phyloP scores from a whole-genome alignment of 345 rosid species.

The Streptanthus diversifolius region DNA sequence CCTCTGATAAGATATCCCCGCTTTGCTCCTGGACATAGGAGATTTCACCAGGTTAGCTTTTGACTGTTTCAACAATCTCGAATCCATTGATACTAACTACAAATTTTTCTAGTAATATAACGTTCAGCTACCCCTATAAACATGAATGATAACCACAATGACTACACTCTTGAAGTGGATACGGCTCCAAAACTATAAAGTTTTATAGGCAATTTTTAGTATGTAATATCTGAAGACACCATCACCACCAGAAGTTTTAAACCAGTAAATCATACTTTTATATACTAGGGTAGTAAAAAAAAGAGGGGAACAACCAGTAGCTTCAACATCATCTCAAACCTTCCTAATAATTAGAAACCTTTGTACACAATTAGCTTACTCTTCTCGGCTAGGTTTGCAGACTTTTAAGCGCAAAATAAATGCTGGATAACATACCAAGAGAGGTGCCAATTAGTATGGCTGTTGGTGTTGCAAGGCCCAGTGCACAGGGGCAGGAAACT shows the following conservation, averaged over 20 bases:
- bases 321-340: neutral
- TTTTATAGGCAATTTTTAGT: neutral
- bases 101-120: neutral
- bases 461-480: constrained; percentile 98
- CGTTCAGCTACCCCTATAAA: neutral
- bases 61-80: neutral
- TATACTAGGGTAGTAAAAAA: neutral
- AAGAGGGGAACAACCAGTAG: neutral
- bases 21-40: constrained; percentile 70
- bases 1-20: constrained; percentile 96
- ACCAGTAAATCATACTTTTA: neutral
- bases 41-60: constrained; percentile 9
- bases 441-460: constrained; percentile 97
- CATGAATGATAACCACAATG: neutral
- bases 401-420: constrained; percentile 1
- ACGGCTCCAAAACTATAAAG: neutral
- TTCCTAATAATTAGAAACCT: neutral
- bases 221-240: neutral
- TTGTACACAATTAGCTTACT: neutral
- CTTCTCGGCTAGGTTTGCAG: constrained; percentile 11
- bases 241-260: neutral
- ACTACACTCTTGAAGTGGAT: neutral
- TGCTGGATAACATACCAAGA: constrained; percentile 55
- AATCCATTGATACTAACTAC: neutral
- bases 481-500: constrained; percentile 95